Evolutionary conservation across 805 yeast species (phyloP).

Genomic region (Candida easanensis): DNA sequence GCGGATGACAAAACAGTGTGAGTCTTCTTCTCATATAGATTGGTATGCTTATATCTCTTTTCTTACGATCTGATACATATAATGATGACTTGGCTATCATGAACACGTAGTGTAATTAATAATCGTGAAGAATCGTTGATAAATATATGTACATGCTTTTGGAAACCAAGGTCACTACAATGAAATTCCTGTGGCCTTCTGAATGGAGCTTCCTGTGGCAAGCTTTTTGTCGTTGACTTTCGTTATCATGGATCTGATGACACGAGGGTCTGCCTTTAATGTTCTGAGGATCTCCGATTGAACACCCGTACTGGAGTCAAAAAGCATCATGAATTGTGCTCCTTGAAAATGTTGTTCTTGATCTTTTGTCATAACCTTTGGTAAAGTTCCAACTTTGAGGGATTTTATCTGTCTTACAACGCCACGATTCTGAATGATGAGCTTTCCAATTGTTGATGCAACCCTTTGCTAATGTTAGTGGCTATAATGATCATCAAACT

Average conservation of each 20-base stretch:
- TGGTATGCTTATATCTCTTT: too few species aligned
- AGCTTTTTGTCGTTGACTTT: conserved; percentile 54
- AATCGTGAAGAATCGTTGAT: conserved; percentile 4
- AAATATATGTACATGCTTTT: conserved; percentile 1
- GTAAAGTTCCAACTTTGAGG: conserved; percentile 74
- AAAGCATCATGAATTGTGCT: conserved; percentile 78
- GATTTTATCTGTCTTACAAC: conserved; percentile 83
- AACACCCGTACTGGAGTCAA: conserved; percentile 82
- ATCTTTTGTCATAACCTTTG: conserved; percentile 77
- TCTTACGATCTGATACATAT: neutral
- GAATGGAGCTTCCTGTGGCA: conserved; percentile 56
- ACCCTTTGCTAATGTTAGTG: conserved; percentile 23
- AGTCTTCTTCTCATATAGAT: too few species aligned
- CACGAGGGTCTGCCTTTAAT: conserved; percentile 84
- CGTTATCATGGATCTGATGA: conserved; percentile 72
- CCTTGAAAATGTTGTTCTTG: conserved; percentile 92
- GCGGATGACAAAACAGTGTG: conserved; percentile 5
- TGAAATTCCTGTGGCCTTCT: conserved; percentile 30
- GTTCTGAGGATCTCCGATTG: conserved; percentile 83
- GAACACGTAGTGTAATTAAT: neutral
- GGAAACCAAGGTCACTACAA: neutral
- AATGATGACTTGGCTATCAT: neutral
- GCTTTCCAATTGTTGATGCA: conserved; percentile 71
- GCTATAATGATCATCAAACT: neutral
- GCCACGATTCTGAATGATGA: conserved; percentile 86